A percentile compares a stretch with the other conserved stretches of the same genome.
These are phyloP conservation scores for Alternaria sp. DNA, from an alignment of 2,329 filamentous ascomycete genomes.

Conservation along the genomic window DNA sequence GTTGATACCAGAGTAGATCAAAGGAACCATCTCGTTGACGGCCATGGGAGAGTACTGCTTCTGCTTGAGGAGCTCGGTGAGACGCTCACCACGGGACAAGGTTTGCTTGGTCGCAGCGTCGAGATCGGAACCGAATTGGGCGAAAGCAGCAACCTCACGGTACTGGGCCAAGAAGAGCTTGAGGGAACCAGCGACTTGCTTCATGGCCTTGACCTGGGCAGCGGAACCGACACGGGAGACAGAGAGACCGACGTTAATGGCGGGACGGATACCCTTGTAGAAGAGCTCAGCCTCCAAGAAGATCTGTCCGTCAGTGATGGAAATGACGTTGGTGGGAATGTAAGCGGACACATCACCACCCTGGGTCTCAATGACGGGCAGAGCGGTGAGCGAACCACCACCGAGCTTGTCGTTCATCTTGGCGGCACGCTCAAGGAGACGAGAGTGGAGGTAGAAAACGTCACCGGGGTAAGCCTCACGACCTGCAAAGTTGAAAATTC, in stretches of 20 bases:
- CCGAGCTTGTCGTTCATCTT: conserved; percentile 98
- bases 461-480: conserved; percentile 99
- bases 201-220: conserved; percentile 99
- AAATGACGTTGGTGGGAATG: conserved; percentile 99
- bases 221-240: conserved; percentile 99
- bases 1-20: conserved; percentile 99
- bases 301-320: conserved; percentile 88
- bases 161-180: conserved; percentile 99
- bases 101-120: conserved; percentile 99
- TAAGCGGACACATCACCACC: conserved; percentile 99
- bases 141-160: conserved; percentile 99
- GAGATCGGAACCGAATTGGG: conserved; percentile 99
- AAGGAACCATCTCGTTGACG: conserved; percentile 99
- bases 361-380: conserved; percentile 96
- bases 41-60: conserved; percentile 99
- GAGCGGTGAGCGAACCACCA: conserved; percentile 94
- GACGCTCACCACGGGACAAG: conserved; percentile 95
- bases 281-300: conserved; percentile 99
- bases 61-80: conserved; percentile 99
- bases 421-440: conserved; percentile 98
- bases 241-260: conserved; percentile 99
- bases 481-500: conserved; percentile 47
- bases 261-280: conserved; percentile 99
- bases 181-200: conserved; percentile 99
- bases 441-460: conserved; percentile 59